Base-by-base conservation (phyloP, 2,329 filamentous ascomycete species). In the Metarhizium humberi region DNA sequence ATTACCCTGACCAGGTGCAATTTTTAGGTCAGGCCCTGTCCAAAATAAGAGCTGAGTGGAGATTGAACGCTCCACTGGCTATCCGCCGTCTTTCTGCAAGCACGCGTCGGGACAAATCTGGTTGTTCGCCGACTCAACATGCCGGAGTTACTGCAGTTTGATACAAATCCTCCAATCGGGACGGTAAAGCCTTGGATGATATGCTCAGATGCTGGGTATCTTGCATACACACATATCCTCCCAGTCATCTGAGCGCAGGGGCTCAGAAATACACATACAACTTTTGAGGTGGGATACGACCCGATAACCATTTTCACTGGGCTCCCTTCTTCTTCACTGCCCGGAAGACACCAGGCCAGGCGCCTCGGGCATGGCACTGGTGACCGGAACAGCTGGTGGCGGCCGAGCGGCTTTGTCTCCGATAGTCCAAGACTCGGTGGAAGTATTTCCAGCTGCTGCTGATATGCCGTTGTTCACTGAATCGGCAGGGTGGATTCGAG, bases 361-460 rank as follows among this genome's bases (percentile, higher is more conserved):
- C n/a, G 38, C 40, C 13, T 32, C 50, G 20, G 57, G 53, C 55
- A 52, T 57, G 45, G 34, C 50, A 46, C 58, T 53, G 8, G 49
- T 56, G 13, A 59, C 48, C n/a, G 57, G 55, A 10, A 59, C 36
- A 46, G 58, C 52, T 25, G 58, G 55, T 30, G 52, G 53, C 40
- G 57, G 52, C 25, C 49, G 55, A 48, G 48, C 49, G 2, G 52
- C 29, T 25, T 51, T 56, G 8, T 56, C 67, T 40, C 65, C 65
- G 18, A 76, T 61, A 14, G 66, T 67, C 70, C 71, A 74, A 56
- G 62, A 61, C 43, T 60, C 58, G 52, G 59, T 58, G 56, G 65
- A 57, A 56, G 62, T 59, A 38, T 53, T 45, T 25, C 52, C 50
- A 3, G 38, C 30, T 20, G 49, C 32, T 16, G n/a, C 50, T 25